Evolutionary conservation across 140 eudicot genomes (phyloP), one percentile per base, ranked within the genome.

Genomic region (Oenanthe javanica): DNA sequence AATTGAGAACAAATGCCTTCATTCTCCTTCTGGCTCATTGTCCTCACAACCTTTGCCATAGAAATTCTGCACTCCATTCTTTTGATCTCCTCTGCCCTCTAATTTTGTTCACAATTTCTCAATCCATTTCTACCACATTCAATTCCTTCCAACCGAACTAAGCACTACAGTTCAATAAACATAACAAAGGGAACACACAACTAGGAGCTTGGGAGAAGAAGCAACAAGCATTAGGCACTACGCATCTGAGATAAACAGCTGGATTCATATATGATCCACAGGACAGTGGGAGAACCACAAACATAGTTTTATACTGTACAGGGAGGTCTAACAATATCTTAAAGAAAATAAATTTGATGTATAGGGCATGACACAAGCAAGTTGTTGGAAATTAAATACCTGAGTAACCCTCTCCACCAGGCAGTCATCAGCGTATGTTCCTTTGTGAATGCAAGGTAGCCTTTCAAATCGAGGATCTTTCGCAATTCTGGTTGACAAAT

Each of bases 391-490:
- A n/a, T 14, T 45, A 71, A 64, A 69, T 88, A 93, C 99, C 96
- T 88, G 97, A 72, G 98, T 93, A 54, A 96, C 98, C 85, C 98
- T 89, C 64, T 88, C 97, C 81, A 93, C 99, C 77, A 96, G 81
- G 84, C 99, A 96, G 82, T 96, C 98, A 91, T 96, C 99, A 80
- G 99, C 99, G 77, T 96, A 96, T 19, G 97, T 93, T 78, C 98
- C 98, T 84, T 93, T 96, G 81, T 96, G 99, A 52, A 92, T 88
- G 73, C 99, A 96, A 0, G 99, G 98, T 77, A 96, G 94, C 84
- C 99, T 93, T 85, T 91, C 99, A 85, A 96, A 96, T 77, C 99
- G 91, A 84, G 97, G 98, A 86, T 96, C 99, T 87, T 96, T 93
- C 0, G 99, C 99, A 77, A 93, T 93, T 86, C 99, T 96, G 85